Evolutionary conservation across 2,329 filamentous ascomycete genomes (phyloP).

Genomic region (Claviceps digitariae): DNA sequence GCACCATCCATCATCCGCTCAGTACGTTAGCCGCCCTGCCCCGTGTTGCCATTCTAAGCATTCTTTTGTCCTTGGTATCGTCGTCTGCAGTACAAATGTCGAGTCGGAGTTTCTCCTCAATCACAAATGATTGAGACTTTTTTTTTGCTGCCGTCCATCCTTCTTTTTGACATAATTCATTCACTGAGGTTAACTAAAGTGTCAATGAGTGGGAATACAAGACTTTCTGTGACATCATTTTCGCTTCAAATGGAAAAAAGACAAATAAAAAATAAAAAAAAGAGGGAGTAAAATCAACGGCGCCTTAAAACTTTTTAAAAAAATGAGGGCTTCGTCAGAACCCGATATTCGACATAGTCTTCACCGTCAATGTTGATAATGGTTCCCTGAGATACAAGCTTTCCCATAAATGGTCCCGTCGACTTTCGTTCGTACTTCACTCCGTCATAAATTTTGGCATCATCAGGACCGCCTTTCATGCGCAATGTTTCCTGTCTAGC

Average conservation of each 20-base stretch:
- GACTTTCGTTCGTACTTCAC: slow-evolving; percentile 50
- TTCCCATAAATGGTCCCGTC: slow-evolving; percentile 46
- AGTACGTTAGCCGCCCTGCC: neutral
- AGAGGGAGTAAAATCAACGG: neutral
- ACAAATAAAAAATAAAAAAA: neutral
- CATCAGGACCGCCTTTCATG: slow-evolving; percentile 29
- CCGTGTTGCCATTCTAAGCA: neutral
- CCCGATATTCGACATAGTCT: slow-evolving; percentile 53
- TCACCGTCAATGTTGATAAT: slow-evolving; percentile 53
- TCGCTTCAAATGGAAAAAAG: neutral
- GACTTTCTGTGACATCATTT: neutral
- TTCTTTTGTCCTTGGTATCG: neutral
- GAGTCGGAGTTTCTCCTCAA: neutral
- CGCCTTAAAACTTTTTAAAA: slow-evolving; percentile 25
- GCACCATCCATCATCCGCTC: neutral
- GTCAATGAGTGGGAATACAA: neutral
- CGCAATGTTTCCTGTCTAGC: slow-evolving; percentile 36
- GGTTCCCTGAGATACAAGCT: slow-evolving; percentile 47
- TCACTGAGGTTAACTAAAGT: neutral
- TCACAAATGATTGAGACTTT: neutral
- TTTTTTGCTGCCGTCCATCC: neutral
- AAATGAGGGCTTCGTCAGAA: slow-evolving; percentile 49
- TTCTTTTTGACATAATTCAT: neutral
- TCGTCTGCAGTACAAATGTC: neutral
- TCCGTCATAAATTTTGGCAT: slow-evolving; percentile 44